phyloP scores from a whole-genome alignment of 1,139 yeast species.

The Candida tunisiensis region DNA sequence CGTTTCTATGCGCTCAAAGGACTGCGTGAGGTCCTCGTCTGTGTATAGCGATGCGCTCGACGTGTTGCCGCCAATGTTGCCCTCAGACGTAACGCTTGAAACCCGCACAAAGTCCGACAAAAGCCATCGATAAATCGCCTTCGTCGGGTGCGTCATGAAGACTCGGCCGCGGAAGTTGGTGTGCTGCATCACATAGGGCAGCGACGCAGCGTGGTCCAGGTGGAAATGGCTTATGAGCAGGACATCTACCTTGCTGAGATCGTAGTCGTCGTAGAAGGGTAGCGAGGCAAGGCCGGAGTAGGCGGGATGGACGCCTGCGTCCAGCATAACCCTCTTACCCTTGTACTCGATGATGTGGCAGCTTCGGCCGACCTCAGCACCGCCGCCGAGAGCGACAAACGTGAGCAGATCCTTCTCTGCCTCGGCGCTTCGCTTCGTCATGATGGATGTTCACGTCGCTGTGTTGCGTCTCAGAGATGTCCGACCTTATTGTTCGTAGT shows the following conservation, averaged over 20 bases:
- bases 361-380: slow-evolving; percentile 93
- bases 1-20: slow-evolving; percentile 84
- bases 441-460: too few relatives aligned
- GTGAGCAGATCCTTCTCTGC: slow-evolving; percentile 25
- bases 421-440: slow-evolving; percentile 6
- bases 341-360: slow-evolving; percentile 87
- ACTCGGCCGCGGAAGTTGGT: slow-evolving; percentile 90
- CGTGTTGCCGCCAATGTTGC: slow-evolving; percentile 27
- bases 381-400: slow-evolving; percentile 98
- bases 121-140: slow-evolving; percentile 93
- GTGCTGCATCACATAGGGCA: slow-evolving; percentile 96
- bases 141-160: slow-evolving; percentile 98
- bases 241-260: slow-evolving; percentile 71
- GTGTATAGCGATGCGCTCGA: slow-evolving; percentile 39
- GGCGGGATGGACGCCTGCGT: slow-evolving; percentile 98
- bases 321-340: slow-evolving; percentile 94
- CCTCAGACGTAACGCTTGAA: slow-evolving; percentile 24
- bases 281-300: slow-evolving; percentile 75
- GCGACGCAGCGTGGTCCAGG: slow-evolving; percentile 92
- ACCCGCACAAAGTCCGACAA: slow-evolving; percentile 89
- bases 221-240: slow-evolving; percentile 88
- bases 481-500: too few relatives aligned
- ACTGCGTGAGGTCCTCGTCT: slow-evolving; percentile 75
- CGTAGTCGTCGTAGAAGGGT: slow-evolving; percentile 93
- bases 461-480: too few relatives aligned